phyloP scores from a whole-genome alignment of 768 basidiomycete species.

The Pulveroboletus sp. region DNA sequence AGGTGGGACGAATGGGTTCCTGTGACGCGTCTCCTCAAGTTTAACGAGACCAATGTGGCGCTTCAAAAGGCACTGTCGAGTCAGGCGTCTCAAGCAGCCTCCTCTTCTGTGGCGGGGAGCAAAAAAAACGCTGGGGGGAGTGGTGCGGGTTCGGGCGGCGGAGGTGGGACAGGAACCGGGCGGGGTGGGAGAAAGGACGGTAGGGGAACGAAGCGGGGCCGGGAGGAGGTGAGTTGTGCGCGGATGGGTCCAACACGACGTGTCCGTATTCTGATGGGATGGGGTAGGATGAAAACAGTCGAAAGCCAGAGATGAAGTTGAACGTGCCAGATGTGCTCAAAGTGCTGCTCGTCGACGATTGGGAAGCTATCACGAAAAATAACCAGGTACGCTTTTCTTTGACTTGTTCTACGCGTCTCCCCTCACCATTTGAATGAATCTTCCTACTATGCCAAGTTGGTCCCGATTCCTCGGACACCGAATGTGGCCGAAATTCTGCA shows the following conservation, averaged over 20 bases:
- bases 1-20: slow-evolving; percentile 99
- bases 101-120: slow-evolving; percentile 31
- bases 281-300: slow-evolving; percentile 67
- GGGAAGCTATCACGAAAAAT: slow-evolving; percentile 97
- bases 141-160: slow-evolving; percentile 26
- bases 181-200: slow-evolving; percentile 54
- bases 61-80: slow-evolving; percentile 68
- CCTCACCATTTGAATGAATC: not conserved
- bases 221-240: slow-evolving; percentile 62
- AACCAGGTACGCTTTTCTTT: slow-evolving; percentile 57
- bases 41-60: slow-evolving; percentile 75
- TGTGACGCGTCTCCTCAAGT: slow-evolving; percentile 73
- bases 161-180: slow-evolving; percentile 23
- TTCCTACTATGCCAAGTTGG: slow-evolving; percentile 53
- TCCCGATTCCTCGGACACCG: slow-evolving; percentile 77
- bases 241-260: not conserved
- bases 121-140: slow-evolving; percentile 23
- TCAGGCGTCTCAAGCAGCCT: slow-evolving; percentile 42
- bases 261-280: not conserved
- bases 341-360: slow-evolving; percentile 89
- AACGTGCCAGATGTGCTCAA: slow-evolving; percentile 89
- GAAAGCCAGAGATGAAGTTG: slow-evolving; percentile 88
- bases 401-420: not conserved
- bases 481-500: slow-evolving; percentile 74
- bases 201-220: slow-evolving; percentile 63